phyloP scores from a whole-genome alignment of 352 stramenopile species.

The Phytophthora boehmeriae region DNA sequence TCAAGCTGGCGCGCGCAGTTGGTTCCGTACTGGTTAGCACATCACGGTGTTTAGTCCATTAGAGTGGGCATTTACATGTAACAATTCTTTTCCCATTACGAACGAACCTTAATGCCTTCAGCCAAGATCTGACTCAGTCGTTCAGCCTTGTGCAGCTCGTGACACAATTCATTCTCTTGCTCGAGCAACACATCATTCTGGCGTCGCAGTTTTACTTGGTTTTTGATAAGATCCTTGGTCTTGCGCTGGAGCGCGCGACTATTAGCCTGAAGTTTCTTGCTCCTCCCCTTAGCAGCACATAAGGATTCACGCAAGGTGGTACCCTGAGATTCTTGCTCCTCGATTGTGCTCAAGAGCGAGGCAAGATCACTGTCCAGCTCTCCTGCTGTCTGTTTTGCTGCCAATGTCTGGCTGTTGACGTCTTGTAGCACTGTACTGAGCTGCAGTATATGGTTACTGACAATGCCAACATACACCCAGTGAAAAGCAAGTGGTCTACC shows the following conservation, averaged over 20 bases:
- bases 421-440: constrained; percentile 25
- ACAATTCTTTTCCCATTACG: no score
- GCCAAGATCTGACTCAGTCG: constrained; percentile 27
- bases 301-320: constrained; percentile 15
- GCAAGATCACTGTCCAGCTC: constrained; percentile 22
- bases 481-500: constrained; percentile 22
- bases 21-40: constrained; percentile 24
- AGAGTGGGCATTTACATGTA: no score
- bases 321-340: constrained; percentile 25
- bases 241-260: constrained; percentile 23
- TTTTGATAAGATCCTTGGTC: constrained; percentile 21
- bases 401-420: constrained; percentile 19
- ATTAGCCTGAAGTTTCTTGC: constrained; percentile 16
- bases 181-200: constrained; percentile 27
- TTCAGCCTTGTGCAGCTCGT: constrained; percentile 22
- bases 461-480: neutral
- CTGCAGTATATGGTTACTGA: constrained; percentile 21
- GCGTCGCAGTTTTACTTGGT: constrained; percentile 28
- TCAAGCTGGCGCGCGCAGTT: constrained; percentile 20
- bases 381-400: constrained; percentile 12
- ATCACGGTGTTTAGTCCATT: neutral
- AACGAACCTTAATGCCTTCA: constrained; percentile 41
- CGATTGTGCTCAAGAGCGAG: constrained; percentile 25
- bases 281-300: constrained; percentile 15
- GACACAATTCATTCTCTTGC: constrained; percentile 21